These are phyloP conservation scores for Coemansia reversa DNA, from an alignment of 192 early-diverging fungal genomes.

Conservation along the genomic window DNA sequence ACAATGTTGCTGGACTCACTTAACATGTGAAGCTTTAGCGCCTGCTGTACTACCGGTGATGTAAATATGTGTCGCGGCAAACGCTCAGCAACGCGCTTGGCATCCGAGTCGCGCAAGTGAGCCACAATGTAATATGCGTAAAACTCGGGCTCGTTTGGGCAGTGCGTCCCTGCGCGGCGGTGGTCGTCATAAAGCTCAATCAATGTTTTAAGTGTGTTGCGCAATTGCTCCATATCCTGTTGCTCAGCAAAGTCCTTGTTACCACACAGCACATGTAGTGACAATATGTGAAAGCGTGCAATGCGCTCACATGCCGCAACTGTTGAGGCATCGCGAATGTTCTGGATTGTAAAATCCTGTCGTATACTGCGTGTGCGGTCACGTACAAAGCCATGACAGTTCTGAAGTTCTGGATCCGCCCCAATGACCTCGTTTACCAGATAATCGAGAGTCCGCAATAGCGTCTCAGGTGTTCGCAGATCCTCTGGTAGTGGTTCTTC, in stretches of 20 bases:
- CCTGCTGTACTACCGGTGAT: conserved; percentile 65
- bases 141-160: conserved; percentile 87
- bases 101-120: conserved; percentile 71
- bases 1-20: conserved; percentile 58
- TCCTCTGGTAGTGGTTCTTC: conserved; percentile 85
- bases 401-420: conserved; percentile 55
- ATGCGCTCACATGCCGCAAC: conserved; percentile 75
- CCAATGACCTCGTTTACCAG: conserved; percentile 59
- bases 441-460: conserved; percentile 68
- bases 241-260: conserved; percentile 67
- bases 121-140: conserved; percentile 82
- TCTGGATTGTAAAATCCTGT: conserved; percentile 86
- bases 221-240: conserved; percentile 86
- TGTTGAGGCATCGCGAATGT: conserved; percentile 67
- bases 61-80: conserved; percentile 61
- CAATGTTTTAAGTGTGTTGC: conserved; percentile 82
- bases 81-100: conserved; percentile 62
- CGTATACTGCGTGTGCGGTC: conserved; percentile 83
- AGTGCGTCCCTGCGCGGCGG: conserved; percentile 49
- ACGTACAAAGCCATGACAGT: conserved; percentile 78
- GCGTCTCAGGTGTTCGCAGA: conserved; percentile 74
- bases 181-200: conserved; percentile 86
- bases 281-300: conserved; percentile 83
- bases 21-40: conserved; percentile 65
- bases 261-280: conserved; percentile 71